Base-by-base conservation (phyloP, 2,329 filamentous ascomycete genomes). In the Epichloe aotearoae region DNA sequence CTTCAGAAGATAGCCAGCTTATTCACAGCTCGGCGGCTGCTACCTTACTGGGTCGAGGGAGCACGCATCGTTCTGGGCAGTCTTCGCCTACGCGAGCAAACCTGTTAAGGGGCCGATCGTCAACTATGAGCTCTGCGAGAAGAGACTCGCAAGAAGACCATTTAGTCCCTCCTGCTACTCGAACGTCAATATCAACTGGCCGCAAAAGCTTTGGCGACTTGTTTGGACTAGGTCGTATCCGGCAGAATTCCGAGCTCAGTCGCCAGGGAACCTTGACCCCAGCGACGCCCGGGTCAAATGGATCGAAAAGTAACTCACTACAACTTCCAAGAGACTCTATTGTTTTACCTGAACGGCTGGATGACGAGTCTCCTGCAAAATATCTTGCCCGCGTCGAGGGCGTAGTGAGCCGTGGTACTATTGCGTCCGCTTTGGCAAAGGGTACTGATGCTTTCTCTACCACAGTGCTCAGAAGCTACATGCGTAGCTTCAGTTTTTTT, bases 401-500 rank as follows among this genome's bases (percentile, higher is more conserved):
- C 54, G 77, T 83, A 41, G 76, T 95, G 15, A 86, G 83, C 39
- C 83, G 87, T 51, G 87, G 89, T 56, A 79, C 86, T 49, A 90
- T 98, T 58, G 90, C 89, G 14, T 86, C 85, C 45, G 81, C 88
- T 15, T 70, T 98, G 26, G 91, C 88, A 17, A 95, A 94, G 62
- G 86, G 82, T n/a, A 79, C 80, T 2, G 91, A 98, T 59, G 70
- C 82, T 0, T 98, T 97, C 64, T 86, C 83, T 45, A 80, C 83
- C 53, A 82, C 87, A 1, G 89, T 95, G 3, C 68, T 98, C 51
- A 81, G 91, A 53, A 96, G 91, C 62, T 97, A 95, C 62, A 97
- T 97, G 85, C 82, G 91, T 49, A 85, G 85, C 19, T 97, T 97
- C 66, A 82, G 84, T 49, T 97, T 97, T 97, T 97, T 97, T 96